Evolutionary conservation across 495 filamentous ascomycete species (phyloP).

Genomic region (Penicillium antarcticum): DNA sequence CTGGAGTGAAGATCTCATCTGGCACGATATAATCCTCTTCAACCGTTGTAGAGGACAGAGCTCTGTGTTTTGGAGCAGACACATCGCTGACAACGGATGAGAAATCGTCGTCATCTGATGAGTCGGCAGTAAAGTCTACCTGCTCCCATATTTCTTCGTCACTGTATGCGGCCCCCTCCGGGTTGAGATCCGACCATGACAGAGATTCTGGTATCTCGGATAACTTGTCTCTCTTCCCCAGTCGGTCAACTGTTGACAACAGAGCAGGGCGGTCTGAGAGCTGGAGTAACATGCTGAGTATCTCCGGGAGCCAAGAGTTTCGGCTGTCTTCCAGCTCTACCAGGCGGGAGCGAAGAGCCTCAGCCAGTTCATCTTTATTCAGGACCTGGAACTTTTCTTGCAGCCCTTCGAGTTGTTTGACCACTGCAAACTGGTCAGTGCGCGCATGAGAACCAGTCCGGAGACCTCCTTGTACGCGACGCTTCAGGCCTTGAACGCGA

Average conservation of each 20-base stretch:
- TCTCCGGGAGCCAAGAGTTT: slow-evolving; percentile 68
- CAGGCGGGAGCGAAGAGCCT: slow-evolving; percentile 65
- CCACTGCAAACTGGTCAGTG: slow-evolving; percentile 86
- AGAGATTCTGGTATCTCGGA: slow-evolving; percentile 45
- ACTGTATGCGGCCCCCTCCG: slow-evolving; percentile 65
- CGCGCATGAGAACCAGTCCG: slow-evolving; percentile 60
- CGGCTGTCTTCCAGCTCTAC: slow-evolving; percentile 51
- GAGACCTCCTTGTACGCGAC: slow-evolving; percentile 27
- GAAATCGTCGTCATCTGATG: slow-evolving; percentile 56
- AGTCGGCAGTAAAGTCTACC: slow-evolving; percentile 66
- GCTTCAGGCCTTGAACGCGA: slow-evolving; percentile 25
- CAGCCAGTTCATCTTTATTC: slow-evolving; percentile 75
- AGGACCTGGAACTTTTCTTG: slow-evolving; percentile 85
- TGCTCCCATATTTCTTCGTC: slow-evolving; percentile 75
- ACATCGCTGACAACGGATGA: slow-evolving; percentile 30
- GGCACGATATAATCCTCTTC: slow-evolving; percentile 38
- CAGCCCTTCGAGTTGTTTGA: slow-evolving; percentile 68
- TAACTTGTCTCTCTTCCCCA: slow-evolving; percentile 49
- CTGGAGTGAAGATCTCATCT: slow-evolving; percentile 32
- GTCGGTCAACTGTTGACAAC: slow-evolving; percentile 59
- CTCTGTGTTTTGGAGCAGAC: slow-evolving; percentile 19
- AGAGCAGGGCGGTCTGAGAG: slow-evolving; percentile 78
- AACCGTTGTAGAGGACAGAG: slow-evolving; percentile 16
- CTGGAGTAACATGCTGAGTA: slow-evolving; percentile 73
- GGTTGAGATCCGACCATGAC: slow-evolving; percentile 73